phyloP scores from a whole-genome alignment of 2,329 filamentous ascomycete species.

The Cladophialophora chaetospira region DNA sequence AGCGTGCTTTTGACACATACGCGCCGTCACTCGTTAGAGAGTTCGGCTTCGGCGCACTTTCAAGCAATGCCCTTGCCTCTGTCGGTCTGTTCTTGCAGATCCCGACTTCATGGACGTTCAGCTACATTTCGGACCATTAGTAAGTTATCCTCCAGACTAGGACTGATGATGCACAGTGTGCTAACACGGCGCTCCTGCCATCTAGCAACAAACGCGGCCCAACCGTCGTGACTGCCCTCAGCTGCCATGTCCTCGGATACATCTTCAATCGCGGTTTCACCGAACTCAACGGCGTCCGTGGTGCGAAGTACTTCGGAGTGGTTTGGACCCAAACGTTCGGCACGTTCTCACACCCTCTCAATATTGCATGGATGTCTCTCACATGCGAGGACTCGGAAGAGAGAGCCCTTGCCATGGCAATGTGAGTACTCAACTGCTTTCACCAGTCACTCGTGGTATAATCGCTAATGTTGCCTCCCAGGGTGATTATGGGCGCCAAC shows the following conservation, averaged over 20 bases:
- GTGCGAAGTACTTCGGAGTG: slow-evolving; percentile 56
- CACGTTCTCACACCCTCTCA: slow-evolving; percentile 52
- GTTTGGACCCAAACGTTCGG: slow-evolving; percentile 60
- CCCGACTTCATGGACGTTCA: slow-evolving; percentile 55
- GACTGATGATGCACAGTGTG: not conserved
- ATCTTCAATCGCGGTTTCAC: slow-evolving; percentile 59
- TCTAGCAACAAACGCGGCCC: slow-evolving; percentile 48
- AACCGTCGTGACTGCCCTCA: slow-evolving; percentile 55
- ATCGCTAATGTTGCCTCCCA: slow-evolving; percentile 25
- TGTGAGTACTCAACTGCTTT: slow-evolving; percentile 41
- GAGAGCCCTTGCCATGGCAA: slow-evolving; percentile 61
- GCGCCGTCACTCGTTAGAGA: slow-evolving; percentile 56
- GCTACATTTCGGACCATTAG: slow-evolving; percentile 56
- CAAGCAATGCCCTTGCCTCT: slow-evolving; percentile 57
- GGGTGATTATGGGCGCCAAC: slow-evolving; percentile 64
- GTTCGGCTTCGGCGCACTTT: slow-evolving; percentile 54
- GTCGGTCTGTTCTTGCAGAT: slow-evolving; percentile 58
- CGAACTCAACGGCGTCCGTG: slow-evolving; percentile 41
- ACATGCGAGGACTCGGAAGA: slow-evolving; percentile 60
- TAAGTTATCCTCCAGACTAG: slow-evolving; percentile 38
- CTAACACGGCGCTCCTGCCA: not conserved
- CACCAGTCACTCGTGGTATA: not conserved
- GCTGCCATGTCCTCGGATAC: slow-evolving; percentile 54
- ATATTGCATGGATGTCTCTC: slow-evolving; percentile 63
- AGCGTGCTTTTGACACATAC: slow-evolving; percentile 52